A percentile compares a stretch with the other conserved stretches of the same genome.
Evolutionary conservation across 345 rosid genomes (phyloP).

Genomic region (Eucalyptus leucophloia): DNA sequence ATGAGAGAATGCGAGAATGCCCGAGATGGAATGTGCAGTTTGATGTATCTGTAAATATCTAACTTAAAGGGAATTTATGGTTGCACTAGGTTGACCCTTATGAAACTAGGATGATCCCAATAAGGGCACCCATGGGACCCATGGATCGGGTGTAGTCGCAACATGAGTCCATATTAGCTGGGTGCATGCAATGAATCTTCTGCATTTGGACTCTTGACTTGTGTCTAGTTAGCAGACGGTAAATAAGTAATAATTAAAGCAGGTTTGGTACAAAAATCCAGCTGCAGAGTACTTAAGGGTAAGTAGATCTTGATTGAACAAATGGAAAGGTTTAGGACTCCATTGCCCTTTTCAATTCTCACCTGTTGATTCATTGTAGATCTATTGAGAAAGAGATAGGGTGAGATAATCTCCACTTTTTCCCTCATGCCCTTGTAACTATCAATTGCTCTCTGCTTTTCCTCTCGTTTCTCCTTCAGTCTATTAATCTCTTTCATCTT

Average conservation of each 20-base stretch:
- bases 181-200: not conserved
- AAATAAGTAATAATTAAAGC: not conserved
- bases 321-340: not conserved
- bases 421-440: not conserved
- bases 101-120: not conserved
- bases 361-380: not conserved
- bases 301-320: not conserved
- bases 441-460: not conserved
- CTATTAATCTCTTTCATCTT: not conserved
- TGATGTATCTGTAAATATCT: not conserved
- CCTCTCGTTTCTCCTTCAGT: not conserved
- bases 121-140: not conserved
- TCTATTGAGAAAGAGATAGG: not conserved
- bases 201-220: not conserved
- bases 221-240: not conserved
- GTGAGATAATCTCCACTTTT: not conserved
- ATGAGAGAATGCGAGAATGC: not conserved
- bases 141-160: not conserved
- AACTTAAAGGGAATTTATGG: not conserved
- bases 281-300: not conserved
- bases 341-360: not conserved
- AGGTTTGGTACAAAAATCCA: not conserved
- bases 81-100: not conserved
- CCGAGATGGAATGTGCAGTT: not conserved
- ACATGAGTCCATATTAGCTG: not conserved